Percentiles rank a stretch among this genome's conserved stretches.
Evolutionary conservation across 1,284 basidiomycete genomes (phyloP).

Genomic region (Exobasidium cylindrosporum): DNA sequence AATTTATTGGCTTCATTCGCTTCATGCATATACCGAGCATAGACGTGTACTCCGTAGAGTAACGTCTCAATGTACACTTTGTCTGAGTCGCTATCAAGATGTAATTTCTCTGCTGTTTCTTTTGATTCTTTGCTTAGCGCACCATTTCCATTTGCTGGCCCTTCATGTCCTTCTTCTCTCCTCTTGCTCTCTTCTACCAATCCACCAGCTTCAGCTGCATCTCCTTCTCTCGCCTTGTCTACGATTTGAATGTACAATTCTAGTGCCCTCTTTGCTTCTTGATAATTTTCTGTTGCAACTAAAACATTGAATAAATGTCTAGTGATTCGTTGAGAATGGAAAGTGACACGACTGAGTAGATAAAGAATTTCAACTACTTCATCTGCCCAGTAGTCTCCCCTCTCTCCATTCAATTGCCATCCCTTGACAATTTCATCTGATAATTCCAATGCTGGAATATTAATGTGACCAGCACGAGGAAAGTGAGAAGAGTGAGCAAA

Average conservation of each 20-base stretch:
- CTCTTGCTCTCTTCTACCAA: constrained; percentile 13
- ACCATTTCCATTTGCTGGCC: constrained; percentile 12
- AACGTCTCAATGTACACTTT: constrained; percentile 35
- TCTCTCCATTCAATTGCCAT: constrained; percentile 64
- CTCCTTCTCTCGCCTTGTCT: constrained; percentile 45
- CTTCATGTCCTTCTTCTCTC: constrained; percentile 9
- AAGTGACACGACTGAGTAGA: constrained; percentile 42
- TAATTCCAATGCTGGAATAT: constrained; percentile 76
- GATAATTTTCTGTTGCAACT: constrained; percentile 44
- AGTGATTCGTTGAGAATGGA: constrained; percentile 47
- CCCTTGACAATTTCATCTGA: constrained; percentile 75
- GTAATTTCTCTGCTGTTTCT: constrained; percentile 17
- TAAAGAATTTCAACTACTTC: constrained; percentile 49
- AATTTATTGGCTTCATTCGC: constrained; percentile 31
- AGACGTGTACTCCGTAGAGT: constrained; percentile 37
- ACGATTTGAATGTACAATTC: constrained; percentile 47
- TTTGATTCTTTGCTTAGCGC: constrained; percentile 13
- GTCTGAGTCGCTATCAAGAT: constrained; percentile 32
- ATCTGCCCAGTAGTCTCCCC: constrained; percentile 45
- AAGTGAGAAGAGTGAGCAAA: constrained; percentile 64
- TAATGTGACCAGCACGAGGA: constrained; percentile 78
- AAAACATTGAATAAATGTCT: constrained; percentile 45
- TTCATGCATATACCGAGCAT: constrained; percentile 30
- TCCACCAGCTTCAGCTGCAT: constrained; percentile 20
- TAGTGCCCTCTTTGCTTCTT: constrained; percentile 42